Conservation (phyloP, 1,139 yeast species). For the Neolecta irregularis region DNA sequence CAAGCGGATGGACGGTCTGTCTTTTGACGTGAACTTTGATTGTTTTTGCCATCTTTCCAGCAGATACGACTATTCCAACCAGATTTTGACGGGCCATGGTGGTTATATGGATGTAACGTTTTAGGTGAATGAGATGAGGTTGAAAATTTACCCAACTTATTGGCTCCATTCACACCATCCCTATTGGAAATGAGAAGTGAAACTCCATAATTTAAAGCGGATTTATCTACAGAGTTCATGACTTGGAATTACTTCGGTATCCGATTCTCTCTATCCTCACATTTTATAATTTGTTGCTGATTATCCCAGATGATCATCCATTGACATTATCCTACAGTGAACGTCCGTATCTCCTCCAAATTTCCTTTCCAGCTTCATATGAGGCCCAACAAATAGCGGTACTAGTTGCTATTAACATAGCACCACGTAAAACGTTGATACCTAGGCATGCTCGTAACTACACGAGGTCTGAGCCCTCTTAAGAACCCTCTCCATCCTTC, state of each 20-base stretch:
- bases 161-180: not conserved
- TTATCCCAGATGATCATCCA: too few species aligned
- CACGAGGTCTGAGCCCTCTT: conserved; percentile 82
- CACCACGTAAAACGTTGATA: not conserved
- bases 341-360: too few species aligned
- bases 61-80: conserved; percentile 83
- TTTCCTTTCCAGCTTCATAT: conserved; percentile 37
- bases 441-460: conserved; percentile 74
- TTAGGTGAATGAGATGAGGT: too few species aligned
- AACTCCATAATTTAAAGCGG: not conserved
- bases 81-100: conserved; percentile 86
- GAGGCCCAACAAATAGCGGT: conserved; percentile 98
- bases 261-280: too few species aligned
- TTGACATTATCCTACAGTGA: too few species aligned
- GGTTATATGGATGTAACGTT: too few species aligned
- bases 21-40: conserved; percentile 79
- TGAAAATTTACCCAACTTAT: too few species aligned
- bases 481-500: conserved; percentile 60
- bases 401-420: conserved; percentile 26
- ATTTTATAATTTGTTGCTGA: too few species aligned
- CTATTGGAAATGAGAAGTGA: not conserved
- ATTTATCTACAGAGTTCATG: not conserved
- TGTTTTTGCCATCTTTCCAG: conserved; percentile 91
- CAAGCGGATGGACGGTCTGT: conserved; percentile 1
- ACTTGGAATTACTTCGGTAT: not conserved